Evolutionary conservation across 257 asterid species (phyloP), one percentile per base, ranked within the genome.

Genomic region (Fraxinus pennsylvanica): DNA sequence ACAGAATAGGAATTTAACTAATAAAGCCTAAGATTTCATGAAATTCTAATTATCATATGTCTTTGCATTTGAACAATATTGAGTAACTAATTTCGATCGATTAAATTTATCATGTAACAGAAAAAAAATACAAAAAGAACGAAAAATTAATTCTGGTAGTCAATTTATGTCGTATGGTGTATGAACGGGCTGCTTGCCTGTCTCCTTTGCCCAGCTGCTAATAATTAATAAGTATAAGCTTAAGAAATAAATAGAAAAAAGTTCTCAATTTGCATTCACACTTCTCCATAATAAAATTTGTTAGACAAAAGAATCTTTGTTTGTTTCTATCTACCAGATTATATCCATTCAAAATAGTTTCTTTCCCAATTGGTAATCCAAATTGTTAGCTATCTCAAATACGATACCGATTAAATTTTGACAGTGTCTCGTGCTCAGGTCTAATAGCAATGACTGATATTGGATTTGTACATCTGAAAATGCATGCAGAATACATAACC

Each of bases 351-450:
- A 27, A 27, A 9, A 63, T 8, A 3, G 36, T 25, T 63, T 63
- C 19, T 63, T 63, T 63, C 33, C 69, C 19, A 63, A 10, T 25
- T 8, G 3, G n/a, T n/a, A 54, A 21, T 17, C 67, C 29, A n/a
- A 9, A 63, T 25, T 63, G 35, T 63, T 9, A 27, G 35, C 35
- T 27, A 63, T n/a, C 33, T 63, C 17, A 22, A 63, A 25, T 35
- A 63, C 1, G n/a, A 2, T 61, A 2, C 35, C 3, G 17, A 72
- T 65, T 12, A 17, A 63, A 54, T 74, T 57, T 21, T 38, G 43
- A 41, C 1, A 25, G 39, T 38, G 25, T 39, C 61, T 77, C 71
- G 43, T 50, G 76, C 38, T 22, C 71, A 70, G 63, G n/a, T 68
- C 30, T 17, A 43, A 66, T 29, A 29, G 32, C 41, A 61, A 21